Evolutionary conservation across 768 basidiomycete species (phyloP), one percentile per base, ranked within the genome.

Genomic region (Pleurotus cornucopiae): DNA sequence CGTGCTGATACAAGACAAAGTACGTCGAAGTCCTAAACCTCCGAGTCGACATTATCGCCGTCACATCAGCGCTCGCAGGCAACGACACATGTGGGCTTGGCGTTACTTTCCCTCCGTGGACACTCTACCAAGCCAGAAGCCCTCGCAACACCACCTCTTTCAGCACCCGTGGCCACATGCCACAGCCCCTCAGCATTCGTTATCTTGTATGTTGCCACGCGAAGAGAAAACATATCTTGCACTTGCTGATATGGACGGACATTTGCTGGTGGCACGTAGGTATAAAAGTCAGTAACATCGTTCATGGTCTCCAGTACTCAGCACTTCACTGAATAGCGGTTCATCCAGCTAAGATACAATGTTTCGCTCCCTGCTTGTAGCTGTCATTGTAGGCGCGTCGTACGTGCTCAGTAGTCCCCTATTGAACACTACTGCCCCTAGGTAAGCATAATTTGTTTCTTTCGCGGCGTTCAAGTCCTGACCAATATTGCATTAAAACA

Each of bases 401-500:
- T 54, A 58, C 11, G 67, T 67, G 9, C 53, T 71, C 39, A 72
- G 67, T 12, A 59, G 60, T 13, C 68, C 71, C 5, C 63, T 58
- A 34, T 34, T 34, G 30, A 34, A 34, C 20, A 30, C 20, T 16
- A 37, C 66, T 34, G 38, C 46, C 13, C 54, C 65, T 65, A 54
- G 30, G 57, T 14, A 5, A 62, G 63, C 41, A 37, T 44, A 9
- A 54, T 55, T 13, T 49, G 55, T 23, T 70, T 65, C 40, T 41
- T 53, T 16, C n/a, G 7, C 47, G 41, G 11, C 34, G 23, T 26
- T 16, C 30, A 9, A 16, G 5, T 34, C 7, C 37, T 30, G 18
- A 49, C 38, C 34, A 39, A 18, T 14, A 49, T 34, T 58, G 41
- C 41, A 49, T 14, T n/a, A 57, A 40, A n/a, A 64, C 47, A 75